Base-by-base conservation (phyloP, 306 rosid species). In the Ochetophila trinervis region DNA sequence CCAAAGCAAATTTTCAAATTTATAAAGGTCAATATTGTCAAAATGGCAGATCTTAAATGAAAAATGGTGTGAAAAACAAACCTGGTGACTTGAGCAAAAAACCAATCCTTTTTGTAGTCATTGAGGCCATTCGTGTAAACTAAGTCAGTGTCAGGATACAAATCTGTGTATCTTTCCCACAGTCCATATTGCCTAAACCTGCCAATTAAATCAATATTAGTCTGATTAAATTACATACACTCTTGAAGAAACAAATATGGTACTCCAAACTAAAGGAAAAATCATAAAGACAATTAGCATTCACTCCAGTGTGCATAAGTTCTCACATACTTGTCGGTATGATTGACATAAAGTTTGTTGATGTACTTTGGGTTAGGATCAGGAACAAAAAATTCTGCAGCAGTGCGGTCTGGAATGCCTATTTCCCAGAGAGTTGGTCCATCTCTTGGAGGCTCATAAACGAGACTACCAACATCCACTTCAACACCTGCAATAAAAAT, bases 381-480 rank as follows among this genome's bases (percentile, higher is more conserved):
- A 14, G 96, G 96, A 68, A 89, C 80, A 64, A 74, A 89, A 62
- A 86, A 86, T 36, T 86, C 92, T 13, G 87, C 90, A 24, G 93
- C 96, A 14, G 88, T 63, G 19, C 96, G 90, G 64, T 89, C 90
- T 5, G 96, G 96, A 14, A 79, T 71, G 60, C 96, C 96, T 44
- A 89, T 86, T 84, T 89, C 96, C 96, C 96, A 89, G 27, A 86
- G 40, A 20, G 96, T 89, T 40, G 90, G 90, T 2, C 96, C 96
- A 73, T 78, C 84, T 84, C 96, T 84, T 36, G 87, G 90, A 6
- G 96, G 88, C 20, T 84, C 88, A 73, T 78, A 84, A 0, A 84
- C 87, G 61, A 86, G 79, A 49, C 76, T 75, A 30, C 90, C 93
- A 27, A 84, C 51, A 35, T 82, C 75, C 23, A 80, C 74, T 40